Base-by-base conservation (phyloP, 179 eudicot genomes). In the Vitellaria paradoxa region DNA sequence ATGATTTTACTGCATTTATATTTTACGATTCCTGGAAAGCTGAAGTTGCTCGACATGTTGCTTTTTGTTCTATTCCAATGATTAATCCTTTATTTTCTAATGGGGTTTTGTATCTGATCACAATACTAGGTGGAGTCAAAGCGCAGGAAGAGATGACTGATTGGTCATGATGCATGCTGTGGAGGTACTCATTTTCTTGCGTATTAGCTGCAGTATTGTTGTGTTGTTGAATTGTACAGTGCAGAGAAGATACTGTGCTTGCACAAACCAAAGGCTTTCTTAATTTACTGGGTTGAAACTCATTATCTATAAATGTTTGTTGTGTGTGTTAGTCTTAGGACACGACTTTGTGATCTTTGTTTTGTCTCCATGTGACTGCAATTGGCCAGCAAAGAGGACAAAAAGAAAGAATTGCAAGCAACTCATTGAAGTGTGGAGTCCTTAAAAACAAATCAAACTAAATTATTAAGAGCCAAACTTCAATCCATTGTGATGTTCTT, bases 171-270 rank as follows among this genome's bases (percentile, higher is more conserved):
- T 76, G 66, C 78, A 65, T 57, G 75, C 37, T 40, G 49, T 23
- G 80, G 78, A 69, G 81, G 83, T 75, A 72, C 64, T 23, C 77
- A 68, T 68, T 85, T 81, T 76, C 80, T 81, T 73, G 80, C 60
- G 77, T 59, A 78, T 64, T 69, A 64, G 82, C 64, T 73, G 78
- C 75, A 26, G 72, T 60, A 64, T 67, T 77, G 77, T 84, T 79
- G 77, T 84, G 82, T 63, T 50, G 79, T 82, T 81, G 72, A 78
- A 80, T 65, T 85, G 88, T 85, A 85, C 82, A 85, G 84, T 80
- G 85, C 85, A 75, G 82, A 82, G 84, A 77, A 80, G 80, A 66
- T 64, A 70, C 81, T 70, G 70, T 80, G 76, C 84, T 75, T 80
- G 77, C 52, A 52, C 69, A 68, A 79, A 42, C 76, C 70, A 42